Conservation (phyloP, 2,329 filamentous ascomycete species). For the Ramichloridium luteum region DNA sequence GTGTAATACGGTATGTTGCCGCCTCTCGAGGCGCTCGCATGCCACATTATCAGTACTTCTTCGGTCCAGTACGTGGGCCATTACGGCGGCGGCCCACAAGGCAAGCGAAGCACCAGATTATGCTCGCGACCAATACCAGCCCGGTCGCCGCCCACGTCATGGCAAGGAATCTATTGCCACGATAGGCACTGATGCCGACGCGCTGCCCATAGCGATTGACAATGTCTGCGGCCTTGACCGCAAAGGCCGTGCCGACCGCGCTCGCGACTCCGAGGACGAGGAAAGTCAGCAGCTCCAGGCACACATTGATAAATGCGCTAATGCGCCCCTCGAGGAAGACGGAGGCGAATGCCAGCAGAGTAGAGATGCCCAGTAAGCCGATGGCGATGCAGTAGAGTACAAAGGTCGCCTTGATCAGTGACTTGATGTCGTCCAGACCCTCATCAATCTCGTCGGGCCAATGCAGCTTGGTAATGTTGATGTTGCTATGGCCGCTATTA, state of each 20-base stretch:
- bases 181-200: constrained; percentile 39
- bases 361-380: constrained; percentile 38
- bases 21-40: too few species aligned
- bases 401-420: constrained; percentile 41
- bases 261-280: constrained; percentile 56
- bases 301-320: constrained; percentile 39
- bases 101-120: constrained; percentile 20
- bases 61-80: constrained; percentile 1
- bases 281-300: constrained; percentile 40
- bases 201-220: constrained; percentile 43
- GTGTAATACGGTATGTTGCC: too few species aligned
- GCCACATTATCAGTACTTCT: constrained; percentile 5
- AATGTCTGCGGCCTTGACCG: constrained; percentile 39
- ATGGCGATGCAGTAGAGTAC: constrained; percentile 49
- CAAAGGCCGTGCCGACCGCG: constrained; percentile 56
- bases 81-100: constrained; percentile 7
- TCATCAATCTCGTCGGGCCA: constrained; percentile 46
- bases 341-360: constrained; percentile 35
- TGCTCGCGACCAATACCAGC: constrained; percentile 16
- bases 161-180: constrained; percentile 43
- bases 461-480: constrained; percentile 40
- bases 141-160: constrained; percentile 48
- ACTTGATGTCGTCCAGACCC: constrained; percentile 39
- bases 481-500: constrained; percentile 26
- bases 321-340: constrained; percentile 35